Conservation (phyloP, 2,329 filamentous ascomycete species). For the Beauveria asiatica region DNA sequence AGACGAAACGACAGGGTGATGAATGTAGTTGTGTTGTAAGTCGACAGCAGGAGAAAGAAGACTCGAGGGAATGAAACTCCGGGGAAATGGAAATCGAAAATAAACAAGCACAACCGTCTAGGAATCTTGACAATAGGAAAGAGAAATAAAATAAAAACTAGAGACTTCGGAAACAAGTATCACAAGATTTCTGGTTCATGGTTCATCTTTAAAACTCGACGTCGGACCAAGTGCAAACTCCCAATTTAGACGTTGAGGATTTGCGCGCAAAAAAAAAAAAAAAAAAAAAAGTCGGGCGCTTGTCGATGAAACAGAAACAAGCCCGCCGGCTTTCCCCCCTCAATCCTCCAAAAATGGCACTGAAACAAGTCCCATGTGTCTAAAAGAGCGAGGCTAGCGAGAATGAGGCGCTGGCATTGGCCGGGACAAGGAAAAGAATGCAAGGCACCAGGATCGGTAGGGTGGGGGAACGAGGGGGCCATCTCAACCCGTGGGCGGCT, state of each 20-base stretch:
- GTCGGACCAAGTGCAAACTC: neutral
- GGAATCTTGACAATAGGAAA: slow-evolving; percentile 7
- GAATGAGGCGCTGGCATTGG: slow-evolving; percentile 3
- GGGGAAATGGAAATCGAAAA: neutral
- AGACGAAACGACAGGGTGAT: neutral
- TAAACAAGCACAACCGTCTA: slow-evolving; percentile 1
- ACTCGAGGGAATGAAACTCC: neutral
- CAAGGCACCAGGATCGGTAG: neutral
- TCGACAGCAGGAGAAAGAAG: slow-evolving; percentile 1
- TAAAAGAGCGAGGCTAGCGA: neutral
- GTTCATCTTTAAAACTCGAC: neutral
- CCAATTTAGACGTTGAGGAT: neutral
- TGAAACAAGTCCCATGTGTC: slow-evolving; percentile 8
- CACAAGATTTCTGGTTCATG: neutral
- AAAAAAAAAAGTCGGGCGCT: neutral
- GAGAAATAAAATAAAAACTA: neutral
- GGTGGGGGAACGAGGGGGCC: neutral
- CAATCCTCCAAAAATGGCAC: neutral
- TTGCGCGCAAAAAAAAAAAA: neutral
- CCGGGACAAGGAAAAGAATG: neutral
- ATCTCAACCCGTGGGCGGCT: neutral
- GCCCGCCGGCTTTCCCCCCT: neutral
- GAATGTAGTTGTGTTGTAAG: neutral
- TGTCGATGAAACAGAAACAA: slow-evolving; percentile 5
- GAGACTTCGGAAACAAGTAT: neutral